phyloP scores from a whole-genome alignment of 495 filamentous ascomycete species.

The Poronia punctata region DNA sequence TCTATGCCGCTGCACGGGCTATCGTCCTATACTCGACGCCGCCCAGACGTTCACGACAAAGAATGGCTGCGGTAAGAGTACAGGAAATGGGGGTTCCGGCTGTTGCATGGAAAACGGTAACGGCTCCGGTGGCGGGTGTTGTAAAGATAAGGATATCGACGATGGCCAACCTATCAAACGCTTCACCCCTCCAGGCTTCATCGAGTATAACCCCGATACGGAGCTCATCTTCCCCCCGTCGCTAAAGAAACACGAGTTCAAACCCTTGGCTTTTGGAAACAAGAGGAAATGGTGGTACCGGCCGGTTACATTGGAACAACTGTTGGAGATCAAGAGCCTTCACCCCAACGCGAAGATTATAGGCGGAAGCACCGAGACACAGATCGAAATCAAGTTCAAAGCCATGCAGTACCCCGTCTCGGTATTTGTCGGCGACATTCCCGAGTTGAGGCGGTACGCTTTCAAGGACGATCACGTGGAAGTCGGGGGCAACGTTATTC shows the following conservation, averaged over 20 bases:
- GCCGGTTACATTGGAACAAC: conserved; percentile 77
- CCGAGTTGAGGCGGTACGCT: conserved; percentile 72
- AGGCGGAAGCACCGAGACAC: conserved; percentile 91
- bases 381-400: conserved; percentile 99
- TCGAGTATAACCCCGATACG: conserved; percentile 85
- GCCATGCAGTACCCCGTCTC: conserved; percentile 82
- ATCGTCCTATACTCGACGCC: conserved; percentile 88
- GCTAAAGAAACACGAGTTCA: conserved; percentile 73
- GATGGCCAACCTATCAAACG: conserved; percentile 53
- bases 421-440: conserved; percentile 89
- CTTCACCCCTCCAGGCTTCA: conserved; percentile 80
- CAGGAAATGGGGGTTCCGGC: conserved; percentile 53
- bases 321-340: conserved; percentile 81
- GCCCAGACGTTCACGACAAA: conserved; percentile 63
- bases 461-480: conserved; percentile 76
- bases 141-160: conserved; percentile 41
- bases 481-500: conserved; percentile 83
- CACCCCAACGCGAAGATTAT: conserved; percentile 89
- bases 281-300: conserved; percentile 93
- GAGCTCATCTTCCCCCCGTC: conserved; percentile 90
- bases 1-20: conserved; percentile 91
- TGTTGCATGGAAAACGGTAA: conserved; percentile 61
- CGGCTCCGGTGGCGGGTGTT: conserved; percentile 45
- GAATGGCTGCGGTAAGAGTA: conserved; percentile 50
- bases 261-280: conserved; percentile 82